These are phyloP conservation scores for Ramaria sp. DNA, from an alignment of 768 basidiomycete genomes.

Conservation along the genomic window DNA sequence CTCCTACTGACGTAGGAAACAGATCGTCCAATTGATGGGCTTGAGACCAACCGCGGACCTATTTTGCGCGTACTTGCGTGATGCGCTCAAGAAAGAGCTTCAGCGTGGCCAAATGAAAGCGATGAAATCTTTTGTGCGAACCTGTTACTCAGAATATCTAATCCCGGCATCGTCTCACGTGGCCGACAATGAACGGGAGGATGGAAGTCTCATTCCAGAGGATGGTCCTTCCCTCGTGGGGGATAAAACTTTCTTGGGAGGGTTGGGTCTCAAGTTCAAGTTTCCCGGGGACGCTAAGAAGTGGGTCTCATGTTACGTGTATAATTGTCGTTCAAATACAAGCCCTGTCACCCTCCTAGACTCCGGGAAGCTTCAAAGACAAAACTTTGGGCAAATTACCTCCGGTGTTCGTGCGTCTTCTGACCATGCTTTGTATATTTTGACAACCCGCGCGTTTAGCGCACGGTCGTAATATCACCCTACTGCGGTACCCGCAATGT, in stretches of 20 bases:
- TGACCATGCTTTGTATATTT: background rate
- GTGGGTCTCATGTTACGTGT: conserved; percentile 30
- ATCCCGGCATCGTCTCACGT: conserved; percentile 44
- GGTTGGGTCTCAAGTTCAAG: conserved; percentile 73
- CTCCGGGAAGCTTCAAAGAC: conserved; percentile 88
- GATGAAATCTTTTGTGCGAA: conserved; percentile 83
- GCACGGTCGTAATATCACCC: conserved; percentile 90
- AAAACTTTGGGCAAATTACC: conserved; percentile 89
- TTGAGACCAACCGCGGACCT: conserved; percentile 87
- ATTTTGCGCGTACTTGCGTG: conserved; percentile 83
- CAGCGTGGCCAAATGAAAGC: conserved; percentile 89
- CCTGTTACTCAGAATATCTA: conserved; percentile 90
- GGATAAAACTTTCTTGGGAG: conserved; percentile 59
- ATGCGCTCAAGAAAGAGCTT: conserved; percentile 81
- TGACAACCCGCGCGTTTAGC: conserved; percentile 31
- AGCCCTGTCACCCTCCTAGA: conserved; percentile 26
- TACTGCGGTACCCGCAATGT: conserved; percentile 91
- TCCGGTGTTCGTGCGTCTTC: conserved; percentile 43
- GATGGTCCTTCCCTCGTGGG: conserved; percentile 24
- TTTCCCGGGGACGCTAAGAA: conserved; percentile 92
- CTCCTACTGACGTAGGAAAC: background rate
- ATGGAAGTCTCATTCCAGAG: conserved; percentile 49
- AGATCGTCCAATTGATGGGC: conserved; percentile 90
- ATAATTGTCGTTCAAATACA: background rate
- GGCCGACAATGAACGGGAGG: conserved; percentile 59